phyloP scores from a whole-genome alignment of 108 stramenopile genomes.

The Parietichytrium sp. region DNA sequence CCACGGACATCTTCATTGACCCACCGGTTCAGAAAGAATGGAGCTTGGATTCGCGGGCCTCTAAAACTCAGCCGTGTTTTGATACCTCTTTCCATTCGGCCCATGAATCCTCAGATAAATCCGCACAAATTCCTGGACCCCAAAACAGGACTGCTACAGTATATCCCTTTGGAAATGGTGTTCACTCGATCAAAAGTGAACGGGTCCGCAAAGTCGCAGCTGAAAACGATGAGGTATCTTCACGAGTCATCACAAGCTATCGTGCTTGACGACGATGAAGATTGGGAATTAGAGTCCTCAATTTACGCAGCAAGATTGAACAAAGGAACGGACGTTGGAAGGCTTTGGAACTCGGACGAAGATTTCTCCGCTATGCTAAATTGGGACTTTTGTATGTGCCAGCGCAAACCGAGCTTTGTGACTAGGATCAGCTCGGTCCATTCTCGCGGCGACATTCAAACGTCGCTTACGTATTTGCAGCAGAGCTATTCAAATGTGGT shows the following conservation, averaged over 20 bases:
- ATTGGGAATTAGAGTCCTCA: slow-evolving; percentile 5
- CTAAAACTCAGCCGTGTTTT: not conserved
- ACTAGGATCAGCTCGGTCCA: not conserved
- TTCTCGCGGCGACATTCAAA: not conserved
- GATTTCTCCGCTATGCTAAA: not conserved
- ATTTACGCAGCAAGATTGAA: not conserved
- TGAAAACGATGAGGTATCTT: not conserved
- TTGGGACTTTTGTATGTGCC: slow-evolving; percentile 13
- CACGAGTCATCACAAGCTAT: not conserved
- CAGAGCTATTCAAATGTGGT: not conserved
- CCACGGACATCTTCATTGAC: not conserved
- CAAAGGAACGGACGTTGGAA: not conserved
- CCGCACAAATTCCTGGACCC: not conserved
- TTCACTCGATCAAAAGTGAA: not conserved
- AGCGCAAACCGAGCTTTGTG: slow-evolving; percentile 15
- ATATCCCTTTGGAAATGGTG: slow-evolving; percentile 21
- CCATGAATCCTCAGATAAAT: no score
- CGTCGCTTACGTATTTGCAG: not conserved
- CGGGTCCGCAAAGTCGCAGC: not conserved
- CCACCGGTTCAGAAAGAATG: not conserved
- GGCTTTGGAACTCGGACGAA: not conserved
- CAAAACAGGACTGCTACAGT: not conserved
- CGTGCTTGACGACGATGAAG: slow-evolving; percentile 19
- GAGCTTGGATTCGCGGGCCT: not conserved
- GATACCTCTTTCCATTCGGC: not conserved